Percentiles rank a stretch among this genome's conserved stretches.
phyloP scores from a whole-genome alignment of 345 rosid species.

The Rhodomyrtus tomentosa region DNA sequence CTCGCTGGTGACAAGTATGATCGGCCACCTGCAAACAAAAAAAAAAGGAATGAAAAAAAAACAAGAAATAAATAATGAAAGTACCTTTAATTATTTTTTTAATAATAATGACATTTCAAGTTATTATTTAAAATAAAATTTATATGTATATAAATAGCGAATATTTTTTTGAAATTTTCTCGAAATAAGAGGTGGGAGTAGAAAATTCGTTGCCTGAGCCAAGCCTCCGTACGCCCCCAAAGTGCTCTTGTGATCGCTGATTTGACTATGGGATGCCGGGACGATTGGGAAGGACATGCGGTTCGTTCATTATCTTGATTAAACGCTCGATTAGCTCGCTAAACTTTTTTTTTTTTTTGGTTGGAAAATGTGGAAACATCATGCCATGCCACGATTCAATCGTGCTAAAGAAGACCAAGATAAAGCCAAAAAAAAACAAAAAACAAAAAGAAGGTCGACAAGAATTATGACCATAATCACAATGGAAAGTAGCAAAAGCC shows the following conservation, averaged over 20 bases:
- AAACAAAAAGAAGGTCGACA: neutral
- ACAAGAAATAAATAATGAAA: too few relatives aligned
- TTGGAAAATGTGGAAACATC: neutral
- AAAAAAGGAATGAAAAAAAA: too few relatives aligned
- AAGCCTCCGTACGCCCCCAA: neutral
- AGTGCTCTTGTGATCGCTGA: neutral
- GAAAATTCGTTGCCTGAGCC: too few relatives aligned
- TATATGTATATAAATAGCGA: rapidly evolving
- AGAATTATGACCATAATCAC: neutral
- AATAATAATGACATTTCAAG: too few relatives aligned
- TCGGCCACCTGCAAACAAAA: too few relatives aligned
- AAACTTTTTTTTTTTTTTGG: neutral
- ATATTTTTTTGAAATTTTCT: too few relatives aligned
- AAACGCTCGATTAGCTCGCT: neutral
- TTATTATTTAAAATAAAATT: too few relatives aligned
- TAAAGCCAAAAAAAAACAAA: neutral
- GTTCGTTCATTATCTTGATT: neutral
- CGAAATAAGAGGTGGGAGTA: too few relatives aligned
- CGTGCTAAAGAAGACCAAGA: neutral
- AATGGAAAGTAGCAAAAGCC: neutral
- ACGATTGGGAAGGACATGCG: neutral
- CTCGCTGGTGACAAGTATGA: too few relatives aligned
- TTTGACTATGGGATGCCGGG: neutral
- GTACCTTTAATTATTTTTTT: too few relatives aligned
- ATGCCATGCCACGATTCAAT: neutral